phyloP scores from a whole-genome alignment of 768 basidiomycete species.

The Suillus decipiens region DNA sequence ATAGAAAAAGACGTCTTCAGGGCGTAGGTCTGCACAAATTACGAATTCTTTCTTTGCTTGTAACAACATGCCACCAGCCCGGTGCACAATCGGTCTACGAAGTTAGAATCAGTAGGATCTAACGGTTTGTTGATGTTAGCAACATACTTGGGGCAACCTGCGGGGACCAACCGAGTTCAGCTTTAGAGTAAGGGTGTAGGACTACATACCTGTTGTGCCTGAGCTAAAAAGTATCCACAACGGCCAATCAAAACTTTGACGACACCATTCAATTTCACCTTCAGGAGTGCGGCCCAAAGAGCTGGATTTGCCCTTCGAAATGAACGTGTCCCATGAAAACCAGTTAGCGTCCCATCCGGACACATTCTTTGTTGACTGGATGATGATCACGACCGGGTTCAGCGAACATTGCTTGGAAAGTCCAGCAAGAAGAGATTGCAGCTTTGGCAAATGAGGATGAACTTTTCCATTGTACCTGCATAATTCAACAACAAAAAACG shows the following conservation, averaged over 20 bases:
- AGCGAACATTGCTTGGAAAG: conserved; percentile 40
- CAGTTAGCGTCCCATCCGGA: conserved; percentile 38
- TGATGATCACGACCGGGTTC: conserved; percentile 57
- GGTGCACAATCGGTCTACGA: conserved; percentile 73
- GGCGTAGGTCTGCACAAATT: conserved; percentile 64
- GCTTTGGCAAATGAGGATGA: conserved; percentile 66
- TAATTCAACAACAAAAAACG: conserved; percentile 1
- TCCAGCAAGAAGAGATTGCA: conserved; percentile 55
- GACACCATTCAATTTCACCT: conserved; percentile 66
- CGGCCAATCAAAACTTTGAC: conserved; percentile 71
- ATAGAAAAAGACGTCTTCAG: conserved; percentile 77
- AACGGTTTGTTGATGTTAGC: not conserved
- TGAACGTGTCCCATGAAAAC: conserved; percentile 56
- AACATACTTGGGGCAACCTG: conserved; percentile 57
- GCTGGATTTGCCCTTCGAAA: conserved; percentile 45
- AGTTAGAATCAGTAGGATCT: not conserved
- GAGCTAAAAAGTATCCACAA: conserved; percentile 87
- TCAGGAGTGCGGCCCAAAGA: conserved; percentile 49
- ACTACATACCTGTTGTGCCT: conserved; percentile 68
- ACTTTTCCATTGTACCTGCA: conserved; percentile 70
- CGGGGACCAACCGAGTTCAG: not conserved
- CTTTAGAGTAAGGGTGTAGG: not conserved
- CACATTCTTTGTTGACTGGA: conserved; percentile 43
- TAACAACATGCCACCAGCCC: conserved; percentile 76
- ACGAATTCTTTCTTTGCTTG: conserved; percentile 71